These are phyloP conservation scores for Buxus sempervirens DNA, from an alignment of 164 flowering plant genomes.

Conservation along the genomic window DNA sequence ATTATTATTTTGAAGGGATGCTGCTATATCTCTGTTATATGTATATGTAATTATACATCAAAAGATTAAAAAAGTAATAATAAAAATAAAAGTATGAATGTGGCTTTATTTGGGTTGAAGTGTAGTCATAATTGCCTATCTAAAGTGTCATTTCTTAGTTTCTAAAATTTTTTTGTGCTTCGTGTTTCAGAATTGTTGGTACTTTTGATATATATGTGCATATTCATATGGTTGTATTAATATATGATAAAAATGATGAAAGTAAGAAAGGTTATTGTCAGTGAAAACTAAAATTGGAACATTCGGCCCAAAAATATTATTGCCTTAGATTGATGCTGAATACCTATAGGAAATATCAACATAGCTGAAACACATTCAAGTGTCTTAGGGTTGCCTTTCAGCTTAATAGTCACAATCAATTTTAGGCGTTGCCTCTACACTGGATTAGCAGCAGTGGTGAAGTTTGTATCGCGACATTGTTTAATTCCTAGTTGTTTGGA, in stretches of 20 bases:
- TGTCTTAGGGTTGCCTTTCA: background rate
- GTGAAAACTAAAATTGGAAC: background rate
- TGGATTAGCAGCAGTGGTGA: background rate
- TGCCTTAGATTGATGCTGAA: background rate
- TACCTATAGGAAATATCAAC: background rate
- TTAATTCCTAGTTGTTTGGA: too few species aligned
- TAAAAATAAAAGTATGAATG: too few species aligned
- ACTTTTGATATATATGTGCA: background rate
- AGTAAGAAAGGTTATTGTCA: background rate
- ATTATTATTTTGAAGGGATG: too few species aligned
- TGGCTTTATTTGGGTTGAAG: too few species aligned
- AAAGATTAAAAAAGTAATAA: too few species aligned
- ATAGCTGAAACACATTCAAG: background rate
- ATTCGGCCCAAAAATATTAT: background rate
- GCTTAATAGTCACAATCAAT: background rate
- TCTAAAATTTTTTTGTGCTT: background rate
- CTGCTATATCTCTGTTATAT: too few species aligned
- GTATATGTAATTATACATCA: too few species aligned
- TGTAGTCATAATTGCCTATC: too few species aligned
- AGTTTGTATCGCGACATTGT: too few species aligned
- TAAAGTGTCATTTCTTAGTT: too few species aligned
- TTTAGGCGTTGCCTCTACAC: background rate
- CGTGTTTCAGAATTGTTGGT: background rate
- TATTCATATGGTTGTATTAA: background rate
- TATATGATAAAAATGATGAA: background rate